Evolutionary conservation across 768 basidiomycete species (phyloP), one percentile per base, ranked within the genome.

Genomic region (Termitomyces sp.): DNA sequence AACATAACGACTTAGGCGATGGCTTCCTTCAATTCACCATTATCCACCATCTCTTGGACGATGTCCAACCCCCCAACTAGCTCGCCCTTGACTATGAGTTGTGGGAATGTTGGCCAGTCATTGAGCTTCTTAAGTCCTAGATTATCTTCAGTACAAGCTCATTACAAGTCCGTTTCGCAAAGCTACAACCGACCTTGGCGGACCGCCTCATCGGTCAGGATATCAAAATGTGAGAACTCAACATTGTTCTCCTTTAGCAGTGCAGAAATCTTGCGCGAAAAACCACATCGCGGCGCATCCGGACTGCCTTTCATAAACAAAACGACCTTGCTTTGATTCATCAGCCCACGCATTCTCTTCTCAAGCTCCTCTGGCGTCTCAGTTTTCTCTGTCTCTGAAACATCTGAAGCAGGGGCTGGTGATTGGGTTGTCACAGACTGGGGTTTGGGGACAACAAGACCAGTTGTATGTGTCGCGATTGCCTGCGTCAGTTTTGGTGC

Each of bases 21-120:
- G 18, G 72, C 58, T 51, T 89, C 84, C 55, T 77, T 70, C 59
- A 95, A 82, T 73, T 97, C 95, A 23, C 88, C 93, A 59, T 69
- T 87, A 35, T 88, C 83, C 14, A 82, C 83, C 90, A 95, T 90
- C 75, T 98, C 96, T 70, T 85, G 83, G 26, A 95, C 83, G 54
- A 98, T 87, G 69, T 99, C 96, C 54, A 98, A 74, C 4, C 96
- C 96, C n/a, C 96, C 96, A 16, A 97, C 86, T 18, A 99, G 80
- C 70, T 98, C 93, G 23, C 97, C 95, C 3, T 91, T 85, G 53
- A 94, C 78, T 63, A 95, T 89, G 23, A 96, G 77, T 69, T 93
- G 91, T 3, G 91, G 91, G 76, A 82, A 93, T 4, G 91, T 96
- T 0, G 93, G 93, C 93, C 93, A 95, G 61, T 94, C 82, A 68